phyloP scores from a whole-genome alignment of 225 moss, liverwort and hornwort species.

The Sphagnum contortum region DNA sequence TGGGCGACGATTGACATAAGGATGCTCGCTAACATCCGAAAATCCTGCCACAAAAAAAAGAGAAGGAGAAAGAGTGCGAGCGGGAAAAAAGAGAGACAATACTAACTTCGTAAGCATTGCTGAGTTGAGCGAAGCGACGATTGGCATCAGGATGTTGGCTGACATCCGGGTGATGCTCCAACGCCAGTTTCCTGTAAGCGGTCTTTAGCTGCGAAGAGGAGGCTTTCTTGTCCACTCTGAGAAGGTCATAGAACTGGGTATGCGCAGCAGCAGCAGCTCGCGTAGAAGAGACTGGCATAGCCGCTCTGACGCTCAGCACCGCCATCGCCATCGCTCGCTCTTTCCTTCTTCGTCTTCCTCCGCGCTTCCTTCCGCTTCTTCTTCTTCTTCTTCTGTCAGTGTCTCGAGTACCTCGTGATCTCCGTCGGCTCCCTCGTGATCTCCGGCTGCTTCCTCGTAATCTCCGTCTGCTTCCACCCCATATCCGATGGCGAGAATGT shows the following conservation, averaged over 20 bases:
- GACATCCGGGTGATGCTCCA: constrained; percentile 62
- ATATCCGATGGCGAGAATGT: no score
- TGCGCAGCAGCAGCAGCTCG: constrained; percentile 22
- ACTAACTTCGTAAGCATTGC: constrained; percentile 55
- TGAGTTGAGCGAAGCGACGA: constrained; percentile 59
- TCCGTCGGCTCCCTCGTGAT: no score
- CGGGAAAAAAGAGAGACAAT: neutral
- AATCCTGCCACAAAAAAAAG: neutral
- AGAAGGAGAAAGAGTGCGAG: neutral
- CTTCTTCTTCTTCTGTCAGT: no score
- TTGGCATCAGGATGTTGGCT: constrained; percentile 52
- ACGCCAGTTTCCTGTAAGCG: constrained; percentile 58
- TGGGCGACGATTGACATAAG: no score
- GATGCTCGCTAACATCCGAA: no score
- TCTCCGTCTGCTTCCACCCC: no score
- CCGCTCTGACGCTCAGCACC: constrained; percentile 20
- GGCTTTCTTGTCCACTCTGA: constrained; percentile 39
- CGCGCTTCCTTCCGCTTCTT: no score
- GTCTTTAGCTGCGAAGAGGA: constrained; percentile 51
- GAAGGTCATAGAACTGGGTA: constrained; percentile 50
- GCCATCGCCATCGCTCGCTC: constrained; percentile 21
- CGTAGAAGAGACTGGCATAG: neutral
- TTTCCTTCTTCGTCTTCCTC: no score
- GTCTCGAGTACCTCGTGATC: no score
- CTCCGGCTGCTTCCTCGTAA: no score